Evolutionary conservation across 371 early-diverging fungal species (phyloP).

Genomic region (Mucor lusitanicus): DNA sequence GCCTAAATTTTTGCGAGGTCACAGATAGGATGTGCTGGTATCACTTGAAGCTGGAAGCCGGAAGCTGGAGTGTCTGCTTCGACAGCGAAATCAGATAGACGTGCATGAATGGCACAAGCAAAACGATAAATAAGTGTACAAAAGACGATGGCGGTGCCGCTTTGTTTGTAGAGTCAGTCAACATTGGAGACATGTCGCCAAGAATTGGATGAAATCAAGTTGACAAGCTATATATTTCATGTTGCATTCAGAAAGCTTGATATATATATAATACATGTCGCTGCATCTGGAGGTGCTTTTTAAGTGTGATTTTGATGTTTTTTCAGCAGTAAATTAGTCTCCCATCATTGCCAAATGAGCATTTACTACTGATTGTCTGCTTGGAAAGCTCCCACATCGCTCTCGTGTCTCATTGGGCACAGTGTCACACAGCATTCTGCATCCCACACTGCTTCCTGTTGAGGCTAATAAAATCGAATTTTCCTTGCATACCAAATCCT

Average conservation of each 20-base stretch:
- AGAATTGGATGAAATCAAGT: not conserved
- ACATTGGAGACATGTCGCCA: not conserved
- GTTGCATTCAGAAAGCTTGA: not conserved
- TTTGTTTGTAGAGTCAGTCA: not conserved
- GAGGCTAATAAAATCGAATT: not conserved
- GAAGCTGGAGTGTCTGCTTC: too few species aligned
- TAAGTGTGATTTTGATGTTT: too few species aligned
- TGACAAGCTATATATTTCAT: not conserved
- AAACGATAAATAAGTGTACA: not conserved
- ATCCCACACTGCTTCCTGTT: not conserved
- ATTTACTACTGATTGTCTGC: not conserved
- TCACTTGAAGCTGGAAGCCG: not conserved
- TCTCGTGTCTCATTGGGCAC: not conserved
- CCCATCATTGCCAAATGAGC: not conserved
- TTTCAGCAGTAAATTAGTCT: not conserved
- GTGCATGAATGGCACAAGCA: not conserved
- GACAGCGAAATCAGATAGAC: not conserved
- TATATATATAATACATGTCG: not conserved
- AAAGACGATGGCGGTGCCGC: not conserved
- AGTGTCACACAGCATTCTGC: not conserved
- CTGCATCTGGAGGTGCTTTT: too few species aligned
- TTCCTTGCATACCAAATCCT: not conserved
- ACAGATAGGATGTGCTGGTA: not conserved
- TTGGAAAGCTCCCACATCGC: not conserved
- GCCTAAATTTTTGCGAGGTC: not conserved